Base-by-base conservation (phyloP, 83 land plant genomes). In the Diphasiastrum complanatum region DNA sequence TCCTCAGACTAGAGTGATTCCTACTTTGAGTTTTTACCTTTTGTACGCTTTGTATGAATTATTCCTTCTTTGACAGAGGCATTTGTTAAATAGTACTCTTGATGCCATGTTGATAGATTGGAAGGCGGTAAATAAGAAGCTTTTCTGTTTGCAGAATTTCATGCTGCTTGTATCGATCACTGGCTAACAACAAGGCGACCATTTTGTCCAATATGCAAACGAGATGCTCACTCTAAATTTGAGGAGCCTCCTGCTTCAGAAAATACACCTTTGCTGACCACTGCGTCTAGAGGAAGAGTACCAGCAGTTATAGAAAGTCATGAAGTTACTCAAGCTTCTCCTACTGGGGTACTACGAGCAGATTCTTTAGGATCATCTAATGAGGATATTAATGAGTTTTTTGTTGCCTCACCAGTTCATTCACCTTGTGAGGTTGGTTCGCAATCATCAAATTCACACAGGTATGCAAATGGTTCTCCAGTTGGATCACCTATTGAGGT, bases 141-240 rank as follows among this genome's bases (percentile, higher is more conserved):
- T 50, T 50, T 23, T 0, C 0, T 24, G 0, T 50, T 0, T 47
- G 75, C 63, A 60, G 63, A 60, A 22, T 60, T 60, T 24, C 63
- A 60, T 24, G n/a, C 37, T 0, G 20, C 5, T n/a, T 60, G 63
- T 22, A 41, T 60, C 16, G 63, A 60, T 24, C 52, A 60, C 8
- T 60, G 63, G 63, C 24, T 60, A 10, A 37, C 52, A 22, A 37
- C 63, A 0, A 19, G 52, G 5, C 0, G 54, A 60, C 22, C 63
- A 19, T 60, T 60, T 60, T 60, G 63, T 24, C 63, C 63, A 0
- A 60, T 60, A 37, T 60, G 63, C 52, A 60, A 60, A 41, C 53
- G 63, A 22, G 63, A 60, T 60, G 63, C 63, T 5, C 52, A 37
- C 37, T 5, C 18, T 5, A 36, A 41, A 10, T n/a, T 31, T 36